Conservation (phyloP, 768 basidiomycete species). For the Cystofilobasidium macerans region DNA sequence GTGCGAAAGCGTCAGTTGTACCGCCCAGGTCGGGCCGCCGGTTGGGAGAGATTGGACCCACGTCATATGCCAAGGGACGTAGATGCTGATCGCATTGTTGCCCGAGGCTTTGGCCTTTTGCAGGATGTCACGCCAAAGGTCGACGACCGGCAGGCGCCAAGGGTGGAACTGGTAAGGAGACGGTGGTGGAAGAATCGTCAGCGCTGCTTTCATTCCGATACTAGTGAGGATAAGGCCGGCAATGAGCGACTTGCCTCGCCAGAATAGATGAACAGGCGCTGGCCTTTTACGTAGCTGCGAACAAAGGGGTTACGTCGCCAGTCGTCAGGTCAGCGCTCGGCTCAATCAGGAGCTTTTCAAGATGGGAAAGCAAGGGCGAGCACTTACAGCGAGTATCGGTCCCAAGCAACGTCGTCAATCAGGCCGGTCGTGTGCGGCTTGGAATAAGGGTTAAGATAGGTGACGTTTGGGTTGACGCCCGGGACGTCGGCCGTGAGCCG, state of each 20-base stretch:
- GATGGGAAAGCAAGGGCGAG: not conserved
- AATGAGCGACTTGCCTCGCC: not conserved
- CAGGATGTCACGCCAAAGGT: conserved; percentile 7
- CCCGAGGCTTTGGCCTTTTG: conserved; percentile 8
- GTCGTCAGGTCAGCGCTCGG: not conserved
- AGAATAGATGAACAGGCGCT: not conserved
- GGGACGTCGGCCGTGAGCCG: no score
- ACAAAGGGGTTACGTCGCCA: not conserved
- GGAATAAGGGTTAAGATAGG: no score
- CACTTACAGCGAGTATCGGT: not conserved
- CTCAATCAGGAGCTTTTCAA: not conserved
- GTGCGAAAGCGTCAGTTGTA: no score
- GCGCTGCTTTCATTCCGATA: no score
- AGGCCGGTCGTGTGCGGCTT: conserved; percentile 3
- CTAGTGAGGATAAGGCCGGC: not conserved
- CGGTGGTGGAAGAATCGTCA: no score
- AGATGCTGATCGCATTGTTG: conserved; percentile 10
- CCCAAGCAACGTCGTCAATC: not conserved
- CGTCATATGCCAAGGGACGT: conserved; percentile 6
- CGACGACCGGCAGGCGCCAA: not conserved
- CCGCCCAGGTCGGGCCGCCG: no score
- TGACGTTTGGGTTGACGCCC: no score
- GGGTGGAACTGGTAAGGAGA: conserved; percentile 3
- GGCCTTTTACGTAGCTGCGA: conserved; percentile 1
- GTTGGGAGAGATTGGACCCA: not conserved